These are phyloP conservation scores for Beta macrorhiza DNA, from an alignment of 179 eudicot genomes.

Conservation along the genomic window DNA sequence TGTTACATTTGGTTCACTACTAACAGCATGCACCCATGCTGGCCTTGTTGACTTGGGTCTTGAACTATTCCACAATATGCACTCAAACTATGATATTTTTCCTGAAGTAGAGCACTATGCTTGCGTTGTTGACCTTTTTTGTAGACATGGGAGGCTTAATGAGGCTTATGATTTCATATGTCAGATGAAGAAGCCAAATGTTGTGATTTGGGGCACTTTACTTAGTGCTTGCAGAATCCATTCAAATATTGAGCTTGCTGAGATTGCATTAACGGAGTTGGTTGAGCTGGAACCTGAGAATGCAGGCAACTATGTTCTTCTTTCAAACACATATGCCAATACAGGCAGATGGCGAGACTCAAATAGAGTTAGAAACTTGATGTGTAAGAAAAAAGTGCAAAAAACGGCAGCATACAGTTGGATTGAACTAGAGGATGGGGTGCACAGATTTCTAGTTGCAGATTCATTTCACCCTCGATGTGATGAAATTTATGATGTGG, in stretches of 20 bases:
- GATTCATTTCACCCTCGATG: conserved; percentile 43
- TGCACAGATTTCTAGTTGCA: conserved; percentile 52
- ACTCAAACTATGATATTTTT: conserved; percentile 28
- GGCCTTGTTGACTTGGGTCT: conserved; percentile 51
- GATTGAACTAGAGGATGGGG: conserved; percentile 51
- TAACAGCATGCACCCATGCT: conserved; percentile 60
- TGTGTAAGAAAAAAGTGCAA: conserved; percentile 42
- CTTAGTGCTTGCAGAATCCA: conserved; percentile 49
- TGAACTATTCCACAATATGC: conserved; percentile 43
- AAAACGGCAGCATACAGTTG: conserved; percentile 60
- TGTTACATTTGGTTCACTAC: conserved; percentile 48
- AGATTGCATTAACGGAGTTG: conserved; percentile 43
- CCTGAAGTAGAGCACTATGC: conserved; percentile 60
- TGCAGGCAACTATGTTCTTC: conserved; percentile 56
- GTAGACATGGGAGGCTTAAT: conserved; percentile 45
- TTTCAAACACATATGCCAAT: conserved; percentile 52
- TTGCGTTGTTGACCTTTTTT: conserved; percentile 56
- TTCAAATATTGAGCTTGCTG: conserved; percentile 47
- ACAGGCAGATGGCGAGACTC: conserved; percentile 59
- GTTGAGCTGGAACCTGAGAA: conserved; percentile 51
- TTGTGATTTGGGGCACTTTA: conserved; percentile 57
- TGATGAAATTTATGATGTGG: conserved; percentile 38
- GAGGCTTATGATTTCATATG: conserved; percentile 50
- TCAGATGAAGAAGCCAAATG: conserved; percentile 51
- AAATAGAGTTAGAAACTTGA: conserved; percentile 32